Percentiles rank a stretch among this genome's conserved stretches.
phyloP scores from a whole-genome alignment of 306 rosid genomes.

The Myrica gale region DNA sequence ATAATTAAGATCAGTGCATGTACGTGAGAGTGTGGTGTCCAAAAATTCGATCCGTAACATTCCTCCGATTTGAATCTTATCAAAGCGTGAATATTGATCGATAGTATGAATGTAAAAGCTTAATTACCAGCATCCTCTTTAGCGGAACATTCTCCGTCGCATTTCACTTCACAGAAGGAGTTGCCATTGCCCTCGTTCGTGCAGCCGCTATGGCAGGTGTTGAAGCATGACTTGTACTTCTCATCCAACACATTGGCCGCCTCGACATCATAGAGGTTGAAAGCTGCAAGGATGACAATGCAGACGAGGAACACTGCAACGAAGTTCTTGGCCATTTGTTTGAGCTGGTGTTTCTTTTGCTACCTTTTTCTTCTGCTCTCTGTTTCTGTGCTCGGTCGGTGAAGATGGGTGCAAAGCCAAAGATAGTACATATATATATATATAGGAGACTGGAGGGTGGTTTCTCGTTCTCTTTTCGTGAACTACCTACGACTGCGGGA shows the following conservation, averaged over 20 bases:
- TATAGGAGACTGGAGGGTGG: too few relatives aligned
- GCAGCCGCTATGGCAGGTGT: background rate
- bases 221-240: constrained; percentile 2
- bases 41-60: background rate
- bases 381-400: too few relatives aligned
- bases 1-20: background rate
- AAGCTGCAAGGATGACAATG: background rate
- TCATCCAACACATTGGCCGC: background rate
- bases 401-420: too few relatives aligned
- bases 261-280: constrained; percentile 2
- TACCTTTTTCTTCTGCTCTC: too few relatives aligned
- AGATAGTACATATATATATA: too few relatives aligned
- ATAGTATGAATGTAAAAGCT: background rate
- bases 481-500: too few relatives aligned
- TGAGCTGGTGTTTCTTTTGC: too few relatives aligned
- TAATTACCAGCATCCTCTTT: constrained; percentile 10
- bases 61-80: background rate
- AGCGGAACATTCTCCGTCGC: constrained; percentile 3
- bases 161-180: constrained; percentile 16
- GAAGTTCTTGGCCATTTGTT: too few relatives aligned
- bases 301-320: too few relatives aligned
- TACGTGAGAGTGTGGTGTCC: background rate
- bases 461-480: too few relatives aligned
- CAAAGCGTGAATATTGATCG: too few relatives aligned
- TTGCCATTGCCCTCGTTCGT: accelerated